Evolutionary conservation across 768 basidiomycete species (phyloP), one percentile per base, ranked within the genome.

Genomic region (Chalciporus chontae): DNA sequence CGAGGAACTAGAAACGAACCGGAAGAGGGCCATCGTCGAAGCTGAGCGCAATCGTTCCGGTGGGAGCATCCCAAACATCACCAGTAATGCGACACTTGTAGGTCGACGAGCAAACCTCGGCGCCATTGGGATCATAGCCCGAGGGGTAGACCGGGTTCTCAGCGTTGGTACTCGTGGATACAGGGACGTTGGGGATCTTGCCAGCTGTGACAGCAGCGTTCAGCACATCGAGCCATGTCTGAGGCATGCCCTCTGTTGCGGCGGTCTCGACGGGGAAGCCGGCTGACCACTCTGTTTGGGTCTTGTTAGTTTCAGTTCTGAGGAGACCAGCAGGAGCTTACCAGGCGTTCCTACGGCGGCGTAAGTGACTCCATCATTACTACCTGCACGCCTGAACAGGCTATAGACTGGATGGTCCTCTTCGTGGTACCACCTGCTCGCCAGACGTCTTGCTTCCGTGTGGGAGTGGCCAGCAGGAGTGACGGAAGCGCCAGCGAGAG

Each of bases 21-120:
- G 73, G 69, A 14, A 76, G 71, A 0, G 91, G 91, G 0, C 92
- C 92, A 60, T 93, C 91, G 60, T 94, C 91, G 61, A 92, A 92
- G 42, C 80, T 75, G 47, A 81, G 71, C 2, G 73, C 87, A 45
- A 90, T 70, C 45, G 76, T 69, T 8, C 88, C 87, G 26, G 76
- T 65, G 0, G 93, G 92, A 0, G 85, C 87, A 52, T 94, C 81
- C 81, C 84, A 86, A 43, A 90, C 61, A 55, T 90, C 88, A 10
- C 77, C 81, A 4, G 74, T 56, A 37, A 72, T 75, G 45, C 62
- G 64, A 65, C 90, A 93, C 60, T 83, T 78, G 70, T 81, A 84
- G 0, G 85, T 87, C 19, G 85, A 76, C 2, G 90, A 91, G 70
- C 92, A 95, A 53, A 95, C 76, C 7, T 72, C 55, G 8, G 75